Evolutionary conservation across 2,329 filamentous ascomycete genomes (phyloP).

Genomic region (Colletotrichum tropicale): DNA sequence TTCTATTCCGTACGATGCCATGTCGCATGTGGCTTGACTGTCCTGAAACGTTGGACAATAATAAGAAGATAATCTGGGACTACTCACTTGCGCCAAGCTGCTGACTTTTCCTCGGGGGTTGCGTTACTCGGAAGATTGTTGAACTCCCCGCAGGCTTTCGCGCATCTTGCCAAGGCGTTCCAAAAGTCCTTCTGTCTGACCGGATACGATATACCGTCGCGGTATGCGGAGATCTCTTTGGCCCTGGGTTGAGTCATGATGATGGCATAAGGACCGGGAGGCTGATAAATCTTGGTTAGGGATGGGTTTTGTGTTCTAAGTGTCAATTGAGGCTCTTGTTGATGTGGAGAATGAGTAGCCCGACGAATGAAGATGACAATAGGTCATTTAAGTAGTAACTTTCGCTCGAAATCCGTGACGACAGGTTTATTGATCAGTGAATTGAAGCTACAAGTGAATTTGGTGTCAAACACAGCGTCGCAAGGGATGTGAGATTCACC

Average conservation of each 20-base stretch:
- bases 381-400: background rate
- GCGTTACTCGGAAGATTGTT: background rate
- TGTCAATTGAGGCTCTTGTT: background rate
- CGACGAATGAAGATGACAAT: background rate
- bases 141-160: background rate
- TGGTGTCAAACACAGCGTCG: background rate
- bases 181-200: background rate
- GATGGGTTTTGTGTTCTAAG: background rate
- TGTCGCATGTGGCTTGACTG: background rate
- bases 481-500: background rate
- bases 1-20: fast-evolving
- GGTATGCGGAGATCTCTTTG: background rate
- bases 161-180: background rate
- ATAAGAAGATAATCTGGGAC: background rate
- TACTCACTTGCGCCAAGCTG: constrained; percentile 1
- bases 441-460: background rate
- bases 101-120: background rate
- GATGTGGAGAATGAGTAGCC: background rate
- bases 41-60: background rate
- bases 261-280: background rate
- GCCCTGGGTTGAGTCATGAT: background rate
- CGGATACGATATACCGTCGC: background rate
- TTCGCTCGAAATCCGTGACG: fast-evolving
- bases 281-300: background rate
- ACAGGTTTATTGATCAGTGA: background rate